Evolutionary conservation across 805 yeast genomes (phyloP), one percentile per base, ranked within the genome.

Genomic region (Lachancea mirantina): DNA sequence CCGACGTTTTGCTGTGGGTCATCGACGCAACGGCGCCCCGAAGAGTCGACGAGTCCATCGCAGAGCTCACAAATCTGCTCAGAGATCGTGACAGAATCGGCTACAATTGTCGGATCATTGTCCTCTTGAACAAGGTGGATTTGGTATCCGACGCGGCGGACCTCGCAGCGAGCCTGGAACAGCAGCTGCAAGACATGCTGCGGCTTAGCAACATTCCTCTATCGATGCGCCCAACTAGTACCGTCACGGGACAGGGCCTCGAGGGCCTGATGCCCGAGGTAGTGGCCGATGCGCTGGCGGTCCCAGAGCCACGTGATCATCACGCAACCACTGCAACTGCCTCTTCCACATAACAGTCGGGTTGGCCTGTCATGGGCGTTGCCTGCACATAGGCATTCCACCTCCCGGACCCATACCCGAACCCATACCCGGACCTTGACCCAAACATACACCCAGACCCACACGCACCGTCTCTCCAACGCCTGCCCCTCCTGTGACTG

Each of bases 1-100:
- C 82, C 0, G 88, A 88, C 46, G 73, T 75, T 5, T 62, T 88
- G 11, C 57, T 88, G 8, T 88, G 96, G 96, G 95, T 88, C 14
- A 69, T 89, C 5, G 96, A 89, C 57, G 68, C 75, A 2, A 46
- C 49, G 27, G 55, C 79, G 14, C 51, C 72, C 17, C 75, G 73
- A 29, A 60, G 96, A 32, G 59, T 84, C 16, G 49, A 59, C 6
- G 94, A 83, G 58, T 79, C 81, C 42, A 68, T 72, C 32, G 38
- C 40, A 1, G 96, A 87, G 57, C 65, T 88, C 28, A 68, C 65
- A 20, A 72, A 68, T 28, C 72, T 83, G 4, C 55, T 84, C 9
- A 54, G 57, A 19, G 88, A 80, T 47, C 89, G 83, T 41, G 65
- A 79, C 28, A 61, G 87, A n/a, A 57, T 66, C 2, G 92, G 92